phyloP scores from a whole-genome alignment of 2,329 filamentous ascomycete species.

The Fusarium mundagurra region DNA sequence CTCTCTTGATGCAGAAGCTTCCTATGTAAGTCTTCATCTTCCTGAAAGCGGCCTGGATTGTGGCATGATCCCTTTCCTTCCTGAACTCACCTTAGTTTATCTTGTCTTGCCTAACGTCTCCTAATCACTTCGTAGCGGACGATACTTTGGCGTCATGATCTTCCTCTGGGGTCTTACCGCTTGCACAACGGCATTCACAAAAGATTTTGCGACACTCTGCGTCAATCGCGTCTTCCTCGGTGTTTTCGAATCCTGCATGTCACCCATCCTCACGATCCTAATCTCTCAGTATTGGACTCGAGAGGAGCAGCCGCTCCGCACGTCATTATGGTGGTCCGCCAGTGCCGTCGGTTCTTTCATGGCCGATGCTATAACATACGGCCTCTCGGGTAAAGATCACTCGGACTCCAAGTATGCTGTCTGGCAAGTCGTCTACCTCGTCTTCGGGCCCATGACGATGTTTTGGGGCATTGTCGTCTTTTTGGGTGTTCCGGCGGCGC shows the following conservation, averaged over 20 bases:
- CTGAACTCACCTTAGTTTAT: too few species aligned
- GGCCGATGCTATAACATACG: background rate
- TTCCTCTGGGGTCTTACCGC: background rate
- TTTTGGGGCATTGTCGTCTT: background rate
- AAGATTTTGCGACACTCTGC: background rate
- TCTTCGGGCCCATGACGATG: background rate
- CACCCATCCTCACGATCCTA: background rate
- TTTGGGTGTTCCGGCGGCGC: background rate
- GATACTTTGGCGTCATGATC: background rate
- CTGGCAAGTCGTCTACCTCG: background rate
- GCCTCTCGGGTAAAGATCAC: background rate
- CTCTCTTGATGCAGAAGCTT: background rate
- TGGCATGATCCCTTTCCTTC: too few species aligned
- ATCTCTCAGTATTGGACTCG: background rate
- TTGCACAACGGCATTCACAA: background rate
- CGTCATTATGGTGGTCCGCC: background rate
- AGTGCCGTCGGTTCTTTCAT: background rate
- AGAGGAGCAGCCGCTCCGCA: background rate
- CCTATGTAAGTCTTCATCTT: background rate
- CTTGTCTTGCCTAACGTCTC: fast-evolving
- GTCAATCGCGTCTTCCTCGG: background rate
- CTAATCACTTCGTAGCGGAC: fast-evolving
- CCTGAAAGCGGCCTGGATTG: too few species aligned
- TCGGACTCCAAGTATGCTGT: background rate
- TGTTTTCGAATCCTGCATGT: background rate